Evolutionary conservation across 164 flowering plant genomes (phyloP).

Genomic region (Nymphaea colorata): DNA sequence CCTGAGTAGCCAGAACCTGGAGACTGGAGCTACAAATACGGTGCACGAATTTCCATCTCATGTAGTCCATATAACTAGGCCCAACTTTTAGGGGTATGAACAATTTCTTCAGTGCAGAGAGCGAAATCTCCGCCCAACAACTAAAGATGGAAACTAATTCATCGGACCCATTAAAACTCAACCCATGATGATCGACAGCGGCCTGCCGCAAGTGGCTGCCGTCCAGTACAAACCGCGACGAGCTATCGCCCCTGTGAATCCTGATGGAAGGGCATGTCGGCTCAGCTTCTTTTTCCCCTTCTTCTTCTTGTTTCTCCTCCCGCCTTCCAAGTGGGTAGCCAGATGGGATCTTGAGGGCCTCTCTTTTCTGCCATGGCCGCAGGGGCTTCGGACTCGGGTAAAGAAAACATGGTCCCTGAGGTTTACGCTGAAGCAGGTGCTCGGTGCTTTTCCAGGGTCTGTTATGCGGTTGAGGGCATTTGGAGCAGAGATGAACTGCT

Average conservation of each 20-base stretch:
- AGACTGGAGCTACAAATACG: slow-evolving; percentile 81
- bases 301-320: slow-evolving; percentile 7
- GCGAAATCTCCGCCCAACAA: slow-evolving; percentile 20
- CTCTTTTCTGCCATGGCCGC: neutral
- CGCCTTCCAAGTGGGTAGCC: slow-evolving; percentile 18
- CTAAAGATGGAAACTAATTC: neutral
- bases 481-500: neutral
- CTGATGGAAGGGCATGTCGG: slow-evolving; percentile 35
- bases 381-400: neutral
- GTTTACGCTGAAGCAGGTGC: neutral
- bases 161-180: slow-evolving; percentile 1
- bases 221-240: slow-evolving; percentile 52
- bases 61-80: slow-evolving; percentile 53
- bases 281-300: slow-evolving; percentile 5
- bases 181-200: slow-evolving; percentile 18
- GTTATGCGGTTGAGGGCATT: neutral
- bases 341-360: slow-evolving; percentile 20
- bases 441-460: neutral
- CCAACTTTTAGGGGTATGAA: slow-evolving; percentile 59
- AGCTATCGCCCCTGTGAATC: slow-evolving; percentile 32
- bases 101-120: slow-evolving; percentile 30
- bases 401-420: neutral
- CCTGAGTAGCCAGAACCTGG: slow-evolving; percentile 96
- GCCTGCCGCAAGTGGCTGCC: slow-evolving; percentile 37
- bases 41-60: slow-evolving; percentile 87